Conservation (phyloP, 78 protist species). For the Dictyostelium capitatum region DNA sequence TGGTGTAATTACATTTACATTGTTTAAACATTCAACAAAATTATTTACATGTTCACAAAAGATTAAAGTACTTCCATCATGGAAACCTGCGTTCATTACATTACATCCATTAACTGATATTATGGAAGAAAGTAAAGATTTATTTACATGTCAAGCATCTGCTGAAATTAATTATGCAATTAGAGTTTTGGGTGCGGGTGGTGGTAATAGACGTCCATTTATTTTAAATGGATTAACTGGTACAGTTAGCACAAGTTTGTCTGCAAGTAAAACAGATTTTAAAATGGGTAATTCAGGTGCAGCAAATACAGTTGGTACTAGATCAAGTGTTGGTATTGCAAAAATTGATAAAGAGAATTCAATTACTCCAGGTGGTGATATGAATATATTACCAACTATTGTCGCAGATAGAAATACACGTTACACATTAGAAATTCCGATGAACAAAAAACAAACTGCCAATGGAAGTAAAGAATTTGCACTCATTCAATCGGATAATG, state of each 20-base stretch:
- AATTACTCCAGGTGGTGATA: too few species aligned
- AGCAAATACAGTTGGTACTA: too few species aligned
- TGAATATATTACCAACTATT: constrained; percentile 3
- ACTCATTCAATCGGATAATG: too few species aligned
- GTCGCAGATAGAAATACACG: neutral
- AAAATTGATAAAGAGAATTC: too few species aligned
- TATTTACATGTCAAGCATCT: constrained; percentile 7
- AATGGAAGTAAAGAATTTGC: too few species aligned
- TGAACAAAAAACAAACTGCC: neutral
- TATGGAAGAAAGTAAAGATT: neutral
- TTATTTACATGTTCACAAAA: neutral
- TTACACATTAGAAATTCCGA: neutral
- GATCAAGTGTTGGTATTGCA: too few species aligned
- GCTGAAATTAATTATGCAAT: constrained; percentile 15
- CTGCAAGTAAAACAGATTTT: too few species aligned
- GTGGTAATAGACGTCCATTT: constrained; percentile 72
- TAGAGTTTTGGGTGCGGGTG: constrained; percentile 51
- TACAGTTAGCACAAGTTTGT: neutral
- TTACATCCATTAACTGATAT: neutral
- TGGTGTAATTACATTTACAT: constrained; percentile 5
- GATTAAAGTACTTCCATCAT: constrained; percentile 47
- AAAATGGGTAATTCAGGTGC: too few species aligned
- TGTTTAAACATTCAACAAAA: neutral
- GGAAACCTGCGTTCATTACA: constrained; percentile 29
- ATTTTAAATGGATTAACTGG: neutral